Evolutionary conservation across 2,329 filamentous ascomycete species (phyloP).

Genomic region (Dothidotthia symphoricarpi): DNA sequence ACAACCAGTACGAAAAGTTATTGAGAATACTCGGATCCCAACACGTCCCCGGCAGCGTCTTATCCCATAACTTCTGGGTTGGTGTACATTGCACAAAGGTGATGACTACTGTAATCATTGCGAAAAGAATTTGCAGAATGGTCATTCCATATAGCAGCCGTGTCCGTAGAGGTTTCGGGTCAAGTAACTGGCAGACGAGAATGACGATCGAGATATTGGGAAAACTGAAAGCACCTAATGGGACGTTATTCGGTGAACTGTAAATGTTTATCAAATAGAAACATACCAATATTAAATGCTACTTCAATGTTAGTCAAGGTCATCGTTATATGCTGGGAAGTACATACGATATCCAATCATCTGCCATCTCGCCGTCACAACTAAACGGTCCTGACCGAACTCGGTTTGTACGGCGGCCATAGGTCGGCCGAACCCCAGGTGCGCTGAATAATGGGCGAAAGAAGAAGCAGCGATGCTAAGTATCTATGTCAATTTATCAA

Average conservation of each 20-base stretch:
- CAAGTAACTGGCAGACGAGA: constrained; percentile 5
- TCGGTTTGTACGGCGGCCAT: constrained; percentile 2
- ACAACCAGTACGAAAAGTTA: constrained; percentile 11
- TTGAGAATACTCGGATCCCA: constrained; percentile 8
- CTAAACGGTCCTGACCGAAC: constrained; percentile 4
- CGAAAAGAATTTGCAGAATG: constrained; percentile 4
- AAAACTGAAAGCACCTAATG: constrained; percentile 6
- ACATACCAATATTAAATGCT: constrained; percentile 6
- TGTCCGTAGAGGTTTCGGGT: constrained; percentile 2
- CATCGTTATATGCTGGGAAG: neutral
- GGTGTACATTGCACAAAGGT: constrained; percentile 10
- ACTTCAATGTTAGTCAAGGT: neutral
- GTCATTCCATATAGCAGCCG: constrained; percentile 5
- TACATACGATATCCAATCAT: constrained; percentile 11
- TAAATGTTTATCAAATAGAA: neutral
- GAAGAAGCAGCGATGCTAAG: constrained; percentile 7
- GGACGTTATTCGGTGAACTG: neutral
- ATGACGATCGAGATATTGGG: constrained; percentile 7
- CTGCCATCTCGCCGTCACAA: constrained; percentile 5
- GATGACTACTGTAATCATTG: constrained; percentile 6
- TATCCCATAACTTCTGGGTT: constrained; percentile 7
- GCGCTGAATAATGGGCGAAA: constrained; percentile 6
- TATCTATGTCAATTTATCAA: neutral
- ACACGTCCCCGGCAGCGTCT: constrained; percentile 4
- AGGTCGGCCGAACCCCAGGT: constrained; percentile 7